A percentile compares a stretch with the other conserved stretches of the same genome.
These are phyloP conservation scores for Globisporangium sylvaticum DNA, from an alignment of 352 stramenopile genomes.

Conservation along the genomic window DNA sequence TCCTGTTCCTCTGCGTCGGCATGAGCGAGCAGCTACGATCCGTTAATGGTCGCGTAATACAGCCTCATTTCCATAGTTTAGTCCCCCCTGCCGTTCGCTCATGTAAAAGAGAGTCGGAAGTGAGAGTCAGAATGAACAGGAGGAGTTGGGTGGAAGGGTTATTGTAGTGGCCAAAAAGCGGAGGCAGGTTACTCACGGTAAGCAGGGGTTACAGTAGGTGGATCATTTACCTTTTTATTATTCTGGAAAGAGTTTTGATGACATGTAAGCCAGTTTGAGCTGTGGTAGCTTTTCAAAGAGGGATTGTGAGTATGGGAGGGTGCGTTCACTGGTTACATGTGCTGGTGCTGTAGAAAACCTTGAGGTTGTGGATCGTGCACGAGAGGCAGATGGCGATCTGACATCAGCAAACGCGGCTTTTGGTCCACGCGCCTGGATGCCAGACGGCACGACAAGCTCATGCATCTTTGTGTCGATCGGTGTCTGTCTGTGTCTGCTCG, in stretches of 20 bases:
- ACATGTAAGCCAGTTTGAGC: too few relatives aligned
- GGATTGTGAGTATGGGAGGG: background rate
- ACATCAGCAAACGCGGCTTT: background rate
- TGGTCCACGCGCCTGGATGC: background rate
- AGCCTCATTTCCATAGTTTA: background rate
- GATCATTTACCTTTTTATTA: background rate
- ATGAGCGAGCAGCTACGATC: constrained; percentile 5
- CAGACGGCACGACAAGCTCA: background rate
- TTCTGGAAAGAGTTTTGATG: too few relatives aligned
- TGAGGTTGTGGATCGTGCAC: background rate
- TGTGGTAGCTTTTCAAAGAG: background rate
- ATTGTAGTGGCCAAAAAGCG: background rate
- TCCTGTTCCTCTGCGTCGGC: background rate
- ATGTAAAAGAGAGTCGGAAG: constrained; percentile 9
- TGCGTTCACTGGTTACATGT: background rate
- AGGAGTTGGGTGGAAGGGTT: background rate
- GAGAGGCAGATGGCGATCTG: background rate
- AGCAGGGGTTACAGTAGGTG: background rate
- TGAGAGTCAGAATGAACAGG: constrained; percentile 1
- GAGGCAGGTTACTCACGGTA: background rate
- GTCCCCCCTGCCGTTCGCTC: background rate
- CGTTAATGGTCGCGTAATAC: background rate
- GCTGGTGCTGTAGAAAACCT: background rate
- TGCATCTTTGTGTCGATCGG: background rate
- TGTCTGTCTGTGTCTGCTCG: background rate